Base-by-base conservation (phyloP, 148 eudicot genomes). In the Hydrangea macrophylla region DNA sequence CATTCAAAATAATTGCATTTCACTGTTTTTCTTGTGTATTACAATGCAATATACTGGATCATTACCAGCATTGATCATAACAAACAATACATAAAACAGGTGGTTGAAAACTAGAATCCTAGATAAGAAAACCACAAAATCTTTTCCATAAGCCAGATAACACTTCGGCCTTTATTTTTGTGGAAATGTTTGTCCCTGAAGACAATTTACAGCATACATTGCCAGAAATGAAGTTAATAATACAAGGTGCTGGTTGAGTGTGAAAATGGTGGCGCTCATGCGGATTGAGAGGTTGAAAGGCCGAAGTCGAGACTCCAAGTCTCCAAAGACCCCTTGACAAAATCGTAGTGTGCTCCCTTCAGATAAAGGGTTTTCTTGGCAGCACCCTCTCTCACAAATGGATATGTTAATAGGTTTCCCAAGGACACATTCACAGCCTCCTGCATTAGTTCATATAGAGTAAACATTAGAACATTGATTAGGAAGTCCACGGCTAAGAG, bases 391-490 rank as follows among this genome's bases (percentile, higher is more conserved):
- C 88, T 68, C 55, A 93, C 98, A 75, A 93, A 93, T 31, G 98
- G 98, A 76, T 90, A 93, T 2, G 98, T 86, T 61, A 90, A 72
- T 24, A 93, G 79, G 75, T 93, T 93, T 9, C 80, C 92, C 0
- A 93, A 71, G 0, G 96, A 93, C 9, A 93, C 85, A 73, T 93
- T 93, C 73, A 93, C 98, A 2, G 98, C 96, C 75, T 93, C 98
- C 98, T 92, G 92, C 60, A 75, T 20, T 60, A 39, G 26, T 58
- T 23, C 11, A 9, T 27, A 42, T 17, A 64, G 18, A 28, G 8
- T 25, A 18, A 9, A 27, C 17, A 7, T 42, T 35, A 35, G 39
- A 4, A 35, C 8, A 4, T 8, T 8, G 8, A 35, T 35, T 35
- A 8, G 39, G 39, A 35, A 35, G n/a, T n/a, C n/a, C n/a, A 35